These are phyloP conservation scores for Ogataea nitratoaversa DNA, from an alignment of 805 yeast species.

Conservation along the genomic window DNA sequence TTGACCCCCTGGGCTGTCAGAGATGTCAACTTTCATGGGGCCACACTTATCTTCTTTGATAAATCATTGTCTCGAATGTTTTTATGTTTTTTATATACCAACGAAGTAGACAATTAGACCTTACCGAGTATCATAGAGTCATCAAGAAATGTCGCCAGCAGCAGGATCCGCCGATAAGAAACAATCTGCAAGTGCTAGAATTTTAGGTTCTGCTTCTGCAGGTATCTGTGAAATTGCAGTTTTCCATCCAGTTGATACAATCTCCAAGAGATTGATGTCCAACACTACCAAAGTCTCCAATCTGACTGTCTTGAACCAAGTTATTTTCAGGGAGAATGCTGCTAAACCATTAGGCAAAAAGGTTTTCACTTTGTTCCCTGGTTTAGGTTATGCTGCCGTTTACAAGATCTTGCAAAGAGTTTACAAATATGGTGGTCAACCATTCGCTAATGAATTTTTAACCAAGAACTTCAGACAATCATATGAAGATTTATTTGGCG, in stretches of 20 bases:
- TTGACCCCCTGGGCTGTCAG: no score
- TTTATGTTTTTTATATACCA: no score
- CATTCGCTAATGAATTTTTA: constrained; percentile 92
- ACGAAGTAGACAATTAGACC: no score
- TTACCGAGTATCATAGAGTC: no score
- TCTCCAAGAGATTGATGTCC: constrained; percentile 91
- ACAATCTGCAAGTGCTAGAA: constrained; percentile 85
- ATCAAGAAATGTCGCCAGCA: constrained; percentile 20
- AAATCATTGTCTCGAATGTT: background rate
- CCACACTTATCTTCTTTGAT: background rate
- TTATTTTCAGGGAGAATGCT: constrained; percentile 83
- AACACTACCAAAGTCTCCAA: constrained; percentile 67
- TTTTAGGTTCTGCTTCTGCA: constrained; percentile 96
- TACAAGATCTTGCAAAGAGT: constrained; percentile 96
- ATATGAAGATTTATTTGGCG: constrained; percentile 78
- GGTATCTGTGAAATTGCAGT: constrained; percentile 96
- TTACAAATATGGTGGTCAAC: constrained; percentile 99
- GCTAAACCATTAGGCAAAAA: constrained; percentile 65
- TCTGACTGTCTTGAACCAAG: constrained; percentile 67
- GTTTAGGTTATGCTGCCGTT: constrained; percentile 96
- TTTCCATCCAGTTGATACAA: constrained; percentile 98
- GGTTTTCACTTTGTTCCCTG: constrained; percentile 86
- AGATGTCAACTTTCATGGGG: background rate
- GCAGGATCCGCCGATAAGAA: constrained; percentile 54
- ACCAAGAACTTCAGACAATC: constrained; percentile 63